Percentiles rank a stretch among this genome's conserved stretches.
Evolutionary conservation across 805 yeast species (phyloP).

Genomic region (Wickerhamiella azymoides): DNA sequence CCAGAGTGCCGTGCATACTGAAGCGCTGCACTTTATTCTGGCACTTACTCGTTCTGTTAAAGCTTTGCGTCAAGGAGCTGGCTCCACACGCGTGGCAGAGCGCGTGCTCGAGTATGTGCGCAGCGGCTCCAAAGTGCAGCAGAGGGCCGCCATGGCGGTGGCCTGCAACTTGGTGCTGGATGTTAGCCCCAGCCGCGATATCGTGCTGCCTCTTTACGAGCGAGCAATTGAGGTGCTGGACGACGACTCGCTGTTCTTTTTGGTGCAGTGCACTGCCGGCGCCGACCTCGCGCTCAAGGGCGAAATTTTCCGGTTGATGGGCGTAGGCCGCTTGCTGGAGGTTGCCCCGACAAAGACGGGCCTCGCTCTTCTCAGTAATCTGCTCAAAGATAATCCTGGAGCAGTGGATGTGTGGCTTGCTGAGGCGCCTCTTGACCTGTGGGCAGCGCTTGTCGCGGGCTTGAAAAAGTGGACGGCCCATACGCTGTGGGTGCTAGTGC

Average conservation of each 20-base stretch:
- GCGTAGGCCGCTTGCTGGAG: neutral
- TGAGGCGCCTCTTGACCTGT: constrained; percentile 3
- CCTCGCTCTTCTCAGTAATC: constrained; percentile 6
- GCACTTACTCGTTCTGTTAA: neutral
- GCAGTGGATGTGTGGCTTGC: constrained; percentile 7
- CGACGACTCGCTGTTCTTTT: neutral
- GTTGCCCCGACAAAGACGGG: neutral
- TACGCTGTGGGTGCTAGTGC: constrained; percentile 3
- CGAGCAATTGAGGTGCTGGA: neutral
- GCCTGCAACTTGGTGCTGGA: constrained; percentile 6
- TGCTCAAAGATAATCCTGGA: neutral
- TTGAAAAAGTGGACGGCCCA: neutral
- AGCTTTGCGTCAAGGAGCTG: neutral
- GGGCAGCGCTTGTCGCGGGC: neutral
- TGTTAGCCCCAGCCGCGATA: constrained; percentile 1
- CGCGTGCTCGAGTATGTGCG: neutral
- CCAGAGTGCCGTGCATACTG: neutral
- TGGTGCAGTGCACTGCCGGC: neutral
- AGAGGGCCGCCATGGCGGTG: constrained; percentile 5
- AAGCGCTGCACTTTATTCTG: neutral
- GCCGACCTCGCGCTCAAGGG: neutral
- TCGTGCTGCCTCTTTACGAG: neutral
- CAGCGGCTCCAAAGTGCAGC: neutral
- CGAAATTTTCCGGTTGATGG: neutral
- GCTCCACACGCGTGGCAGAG: neutral